A percentile compares a stretch with the other conserved stretches of the same genome.
Evolutionary conservation across 2,329 filamentous ascomycete species (phyloP).

Genomic region (Aureobasidium leucospermi): DNA sequence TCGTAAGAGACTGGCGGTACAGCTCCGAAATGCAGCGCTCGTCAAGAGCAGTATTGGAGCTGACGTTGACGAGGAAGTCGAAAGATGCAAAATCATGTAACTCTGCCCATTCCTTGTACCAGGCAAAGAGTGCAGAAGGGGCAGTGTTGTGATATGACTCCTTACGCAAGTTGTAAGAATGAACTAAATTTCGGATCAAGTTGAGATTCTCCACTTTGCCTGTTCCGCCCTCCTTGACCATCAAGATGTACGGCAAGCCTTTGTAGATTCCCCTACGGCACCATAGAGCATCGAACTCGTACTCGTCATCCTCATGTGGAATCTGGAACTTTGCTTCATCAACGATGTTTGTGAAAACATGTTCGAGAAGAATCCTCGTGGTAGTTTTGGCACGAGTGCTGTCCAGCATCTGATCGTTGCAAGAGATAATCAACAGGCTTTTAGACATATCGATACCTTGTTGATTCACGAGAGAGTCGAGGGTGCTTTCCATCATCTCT

Average conservation of each 20-base stretch:
- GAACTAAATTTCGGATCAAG: conserved; percentile 43
- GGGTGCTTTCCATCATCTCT: conserved; percentile 37
- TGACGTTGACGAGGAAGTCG: conserved; percentile 18
- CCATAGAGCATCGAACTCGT: conserved; percentile 24
- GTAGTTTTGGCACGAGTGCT: conserved; percentile 44
- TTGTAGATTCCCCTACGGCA: conserved; percentile 40
- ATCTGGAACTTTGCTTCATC: conserved; percentile 20
- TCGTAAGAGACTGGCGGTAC: conserved; percentile 31
- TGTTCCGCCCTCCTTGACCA: conserved; percentile 45
- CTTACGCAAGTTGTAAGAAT: conserved; percentile 41
- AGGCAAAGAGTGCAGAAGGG: conserved; percentile 15
- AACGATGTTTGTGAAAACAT: conserved; percentile 35
- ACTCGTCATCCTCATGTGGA: conserved; percentile 19
- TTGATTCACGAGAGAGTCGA: conserved; percentile 42
- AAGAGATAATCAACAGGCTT: conserved; percentile 41
- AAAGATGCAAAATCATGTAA: conserved; percentile 5
- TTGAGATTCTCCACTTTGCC: conserved; percentile 46
- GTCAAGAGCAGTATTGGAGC: conserved; percentile 41
- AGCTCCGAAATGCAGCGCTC: conserved; percentile 39
- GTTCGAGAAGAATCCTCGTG: conserved; percentile 40
- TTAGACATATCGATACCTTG: conserved; percentile 37
- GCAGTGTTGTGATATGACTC: conserved; percentile 18
- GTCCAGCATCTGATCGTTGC: conserved; percentile 42
- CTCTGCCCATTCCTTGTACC: conserved; percentile 2
- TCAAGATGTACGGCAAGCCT: conserved; percentile 40